Percentiles rank a stretch among this genome's conserved stretches.
Evolutionary conservation across 2,329 filamentous ascomycete genomes (phyloP).

Genomic region (Trichoderma koningii): DNA sequence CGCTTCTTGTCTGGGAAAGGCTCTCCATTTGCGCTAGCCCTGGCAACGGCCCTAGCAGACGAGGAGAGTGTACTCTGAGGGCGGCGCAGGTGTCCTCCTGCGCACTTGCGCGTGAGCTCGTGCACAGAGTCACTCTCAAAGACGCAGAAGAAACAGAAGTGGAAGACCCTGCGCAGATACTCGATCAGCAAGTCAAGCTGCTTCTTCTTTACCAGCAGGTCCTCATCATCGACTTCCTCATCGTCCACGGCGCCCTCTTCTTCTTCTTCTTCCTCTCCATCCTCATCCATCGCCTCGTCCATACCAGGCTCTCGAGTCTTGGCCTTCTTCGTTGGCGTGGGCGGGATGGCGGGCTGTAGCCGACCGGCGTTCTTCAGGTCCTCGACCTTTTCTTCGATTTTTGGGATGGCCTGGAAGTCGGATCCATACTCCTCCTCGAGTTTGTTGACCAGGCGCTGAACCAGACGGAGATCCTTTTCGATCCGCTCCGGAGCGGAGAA

Average conservation of each 20-base stretch:
- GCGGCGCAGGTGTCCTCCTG: conserved; percentile 92
- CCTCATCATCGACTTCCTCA: conserved; percentile 88
- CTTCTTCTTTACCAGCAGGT: conserved; percentile 90
- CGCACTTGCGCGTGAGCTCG: conserved; percentile 92
- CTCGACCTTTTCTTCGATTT: conserved; percentile 85
- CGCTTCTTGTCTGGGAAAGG: conserved; percentile 83
- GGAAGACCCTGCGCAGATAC: conserved; percentile 94
- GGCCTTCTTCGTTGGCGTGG: conserved; percentile 57
- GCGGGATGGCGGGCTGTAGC: conserved; percentile 66
- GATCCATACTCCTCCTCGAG: conserved; percentile 82
- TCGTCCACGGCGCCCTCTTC: conserved; percentile 79
- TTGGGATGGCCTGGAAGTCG: conserved; percentile 73
- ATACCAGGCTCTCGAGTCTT: conserved; percentile 62
- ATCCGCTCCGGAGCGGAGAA: conserved; percentile 94
- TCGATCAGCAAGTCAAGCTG: conserved; percentile 94
- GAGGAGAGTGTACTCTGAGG: conserved; percentile 83
- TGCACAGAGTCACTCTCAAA: conserved; percentile 98
- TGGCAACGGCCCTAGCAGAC: conserved; percentile 79
- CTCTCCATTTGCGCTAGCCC: conserved; percentile 79
- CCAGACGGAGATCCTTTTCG: conserved; percentile 83
- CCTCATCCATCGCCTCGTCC: conserved; percentile 64
- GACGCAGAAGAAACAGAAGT: conserved; percentile 99
- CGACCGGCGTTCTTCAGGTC: conserved; percentile 74
- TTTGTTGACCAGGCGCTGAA: conserved; percentile 77
- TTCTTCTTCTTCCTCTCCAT: conserved; percentile 74